Base-by-base conservation (phyloP, 2,329 filamentous ascomycete genomes). In the Alternaria brassicae region DNA sequence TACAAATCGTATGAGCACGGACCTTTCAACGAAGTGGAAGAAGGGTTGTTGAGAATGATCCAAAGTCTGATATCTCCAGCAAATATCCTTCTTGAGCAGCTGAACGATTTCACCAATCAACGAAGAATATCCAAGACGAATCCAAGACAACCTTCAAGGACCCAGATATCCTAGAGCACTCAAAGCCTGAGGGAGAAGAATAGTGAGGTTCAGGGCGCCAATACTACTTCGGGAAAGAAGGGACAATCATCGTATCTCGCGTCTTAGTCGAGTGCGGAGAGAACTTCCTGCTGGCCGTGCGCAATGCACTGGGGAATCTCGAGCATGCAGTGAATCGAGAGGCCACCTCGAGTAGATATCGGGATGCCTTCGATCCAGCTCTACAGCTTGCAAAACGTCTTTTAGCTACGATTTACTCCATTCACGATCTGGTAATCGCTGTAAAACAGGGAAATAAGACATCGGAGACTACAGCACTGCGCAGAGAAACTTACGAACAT, bases 1-100 rank as follows among this genome's bases (percentile, higher is more conserved):
- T 75, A 75, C 55, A 75, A 76, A n/a, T 56, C 48, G 12, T 30
- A 54, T 19, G 57, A 45, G 4, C 59, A 60, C 19, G 65, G 63
- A 1, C 39, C 7, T 9, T 58, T 61, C 8, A 30, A 13, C 4
- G 21, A 17, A 9, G 2, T 19, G 25, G 48, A 51, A 17, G 15
- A 23, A n/a, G 65, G 63, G 2, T n/a, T n/a, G n/a, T n/a, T n/a
- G n/a, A n/a, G n/a, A n/a, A n/a, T n/a, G n/a, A n/a, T n/a, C n/a
- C n/a, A n/a, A n/a, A n/a, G n/a, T n/a, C n/a, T 68, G 10, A 44
- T 66, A 12, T 23, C 30, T 1, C 58, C 61, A 4, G 65, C 61
- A 5, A 63, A 68, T 27, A 41, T 68, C 4, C 55, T 68, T 4
- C 53, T 68, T 6, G 59, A 64, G 21, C 69, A 67, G 30, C 62